These are phyloP conservation scores for Trypanosoma cruzi DNA, from an alignment of 208 protist species.

Conservation along the genomic window DNA sequence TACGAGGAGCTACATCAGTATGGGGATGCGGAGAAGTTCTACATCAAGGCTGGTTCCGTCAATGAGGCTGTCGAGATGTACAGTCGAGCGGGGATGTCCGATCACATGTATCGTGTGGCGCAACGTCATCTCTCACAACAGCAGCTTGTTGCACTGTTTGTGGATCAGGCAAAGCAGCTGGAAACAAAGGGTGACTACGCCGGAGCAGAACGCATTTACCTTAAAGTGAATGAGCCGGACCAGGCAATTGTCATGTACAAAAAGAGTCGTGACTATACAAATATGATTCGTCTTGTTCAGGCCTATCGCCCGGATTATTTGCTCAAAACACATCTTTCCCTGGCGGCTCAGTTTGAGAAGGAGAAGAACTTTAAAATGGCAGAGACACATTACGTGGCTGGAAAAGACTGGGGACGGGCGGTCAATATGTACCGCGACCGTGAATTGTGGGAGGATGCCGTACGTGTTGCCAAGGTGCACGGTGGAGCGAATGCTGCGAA, in stretches of 20 bases:
- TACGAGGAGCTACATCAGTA: slow-evolving; percentile 94
- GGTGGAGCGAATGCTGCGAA: slow-evolving; percentile 93
- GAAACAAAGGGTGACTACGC: slow-evolving; percentile 94
- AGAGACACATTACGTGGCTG: slow-evolving; percentile 95
- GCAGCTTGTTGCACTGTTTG: slow-evolving; percentile 93
- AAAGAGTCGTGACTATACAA: slow-evolving; percentile 89
- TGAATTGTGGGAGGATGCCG: slow-evolving; percentile 97
- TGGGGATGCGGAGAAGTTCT: slow-evolving; percentile 95
- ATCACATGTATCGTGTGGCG: slow-evolving; percentile 95
- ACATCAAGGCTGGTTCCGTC: slow-evolving; percentile 86
- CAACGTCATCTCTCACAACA: slow-evolving; percentile 90
- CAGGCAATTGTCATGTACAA: slow-evolving; percentile 98
- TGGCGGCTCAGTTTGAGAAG: slow-evolving; percentile 96
- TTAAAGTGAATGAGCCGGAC: slow-evolving; percentile 96
- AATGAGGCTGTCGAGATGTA: slow-evolving; percentile 97
- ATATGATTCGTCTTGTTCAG: slow-evolving; percentile 95
- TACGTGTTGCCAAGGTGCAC: slow-evolving; percentile 96
- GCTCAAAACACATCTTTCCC: slow-evolving; percentile 93
- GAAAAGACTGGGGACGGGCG: slow-evolving; percentile 96
- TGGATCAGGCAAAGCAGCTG: slow-evolving; percentile 93
- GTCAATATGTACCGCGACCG: slow-evolving; percentile 98
- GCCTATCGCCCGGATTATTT: slow-evolving; percentile 93
- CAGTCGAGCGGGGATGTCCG: slow-evolving; percentile 90
- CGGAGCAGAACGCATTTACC: slow-evolving; percentile 96
- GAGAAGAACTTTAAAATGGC: slow-evolving; percentile 94